Evolutionary conservation across 169 alveolate species (phyloP).

Genomic region (Babesia bovis): DNA sequence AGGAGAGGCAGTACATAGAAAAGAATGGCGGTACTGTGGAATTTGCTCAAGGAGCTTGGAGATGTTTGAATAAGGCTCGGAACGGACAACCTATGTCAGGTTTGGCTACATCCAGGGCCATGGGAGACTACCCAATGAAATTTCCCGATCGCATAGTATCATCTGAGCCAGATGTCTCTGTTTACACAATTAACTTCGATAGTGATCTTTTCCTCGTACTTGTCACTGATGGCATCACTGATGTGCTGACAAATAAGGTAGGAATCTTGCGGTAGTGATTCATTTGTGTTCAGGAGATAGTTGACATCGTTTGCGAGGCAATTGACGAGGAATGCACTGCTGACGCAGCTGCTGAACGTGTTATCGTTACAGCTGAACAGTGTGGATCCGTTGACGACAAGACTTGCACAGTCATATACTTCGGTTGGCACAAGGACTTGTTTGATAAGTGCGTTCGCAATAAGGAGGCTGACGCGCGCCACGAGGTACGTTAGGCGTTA

Average conservation of each 20-base stretch:
- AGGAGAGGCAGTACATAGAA: constrained; percentile 66
- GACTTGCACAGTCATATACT: constrained; percentile 77
- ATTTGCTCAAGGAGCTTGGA: constrained; percentile 68
- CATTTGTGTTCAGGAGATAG: constrained; percentile 34
- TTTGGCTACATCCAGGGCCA: constrained; percentile 73
- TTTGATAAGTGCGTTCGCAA: constrained; percentile 50
- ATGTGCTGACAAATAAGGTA: constrained; percentile 68
- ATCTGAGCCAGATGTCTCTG: constrained; percentile 67
- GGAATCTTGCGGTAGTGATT: not conserved
- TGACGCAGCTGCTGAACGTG: constrained; percentile 71
- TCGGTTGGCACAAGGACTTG: constrained; percentile 74
- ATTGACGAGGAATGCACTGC: constrained; percentile 47
- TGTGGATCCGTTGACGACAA: constrained; percentile 75
- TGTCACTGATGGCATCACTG: constrained; percentile 73
- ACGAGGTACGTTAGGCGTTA: constrained; percentile 1
- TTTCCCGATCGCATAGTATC: constrained; percentile 67
- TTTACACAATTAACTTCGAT: constrained; percentile 75
- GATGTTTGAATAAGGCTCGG: constrained; percentile 50
- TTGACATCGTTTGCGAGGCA: constrained; percentile 38
- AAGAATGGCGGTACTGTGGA: constrained; percentile 74
- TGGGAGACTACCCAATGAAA: constrained; percentile 72
- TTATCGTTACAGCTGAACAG: constrained; percentile 66
- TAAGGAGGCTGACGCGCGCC: constrained; percentile 18
- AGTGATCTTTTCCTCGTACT: constrained; percentile 68
- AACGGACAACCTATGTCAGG: constrained; percentile 35